Conservation (phyloP, 2,329 filamentous ascomycete species). For the Colletotrichum eleusines region DNA sequence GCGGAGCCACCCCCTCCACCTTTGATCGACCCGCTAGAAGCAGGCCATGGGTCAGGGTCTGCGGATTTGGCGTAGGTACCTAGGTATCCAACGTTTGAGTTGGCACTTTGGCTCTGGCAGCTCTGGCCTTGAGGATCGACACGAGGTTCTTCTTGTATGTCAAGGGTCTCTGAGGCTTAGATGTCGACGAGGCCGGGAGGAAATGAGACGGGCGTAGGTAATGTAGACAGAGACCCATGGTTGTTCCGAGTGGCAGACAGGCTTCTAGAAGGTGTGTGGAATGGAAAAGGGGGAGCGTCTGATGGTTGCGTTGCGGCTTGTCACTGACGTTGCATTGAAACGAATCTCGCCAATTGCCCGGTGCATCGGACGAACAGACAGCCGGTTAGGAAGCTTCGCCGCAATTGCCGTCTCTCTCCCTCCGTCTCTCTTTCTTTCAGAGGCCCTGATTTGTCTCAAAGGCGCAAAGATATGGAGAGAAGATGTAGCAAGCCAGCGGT, state of each 20-base stretch:
- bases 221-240: neutral
- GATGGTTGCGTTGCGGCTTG: neutral
- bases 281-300: neutral
- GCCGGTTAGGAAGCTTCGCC: neutral
- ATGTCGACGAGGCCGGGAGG: constrained; percentile 4
- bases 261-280: constrained; percentile 33
- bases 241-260: constrained; percentile 15
- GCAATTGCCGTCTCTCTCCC: neutral
- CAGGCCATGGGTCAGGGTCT: constrained; percentile 26
- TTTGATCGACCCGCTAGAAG: constrained; percentile 22
- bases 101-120: constrained; percentile 2
- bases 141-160: constrained; percentile 22
- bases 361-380: constrained; percentile 35
- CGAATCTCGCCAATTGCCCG: constrained; percentile 34
- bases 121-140: constrained; percentile 28
- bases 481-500: neutral
- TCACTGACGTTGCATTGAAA: constrained; percentile 30
- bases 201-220: constrained; percentile 19
- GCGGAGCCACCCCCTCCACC: constrained; percentile 22
- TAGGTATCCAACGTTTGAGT: too few relatives aligned
- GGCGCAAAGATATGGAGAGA: neutral
- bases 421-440: too few relatives aligned
- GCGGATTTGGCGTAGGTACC: neutral
- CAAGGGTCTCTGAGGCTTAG: constrained; percentile 23
- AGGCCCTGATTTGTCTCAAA: neutral